phyloP scores from a whole-genome alignment of 768 basidiomycete species.

The Trametes gibbosa region DNA sequence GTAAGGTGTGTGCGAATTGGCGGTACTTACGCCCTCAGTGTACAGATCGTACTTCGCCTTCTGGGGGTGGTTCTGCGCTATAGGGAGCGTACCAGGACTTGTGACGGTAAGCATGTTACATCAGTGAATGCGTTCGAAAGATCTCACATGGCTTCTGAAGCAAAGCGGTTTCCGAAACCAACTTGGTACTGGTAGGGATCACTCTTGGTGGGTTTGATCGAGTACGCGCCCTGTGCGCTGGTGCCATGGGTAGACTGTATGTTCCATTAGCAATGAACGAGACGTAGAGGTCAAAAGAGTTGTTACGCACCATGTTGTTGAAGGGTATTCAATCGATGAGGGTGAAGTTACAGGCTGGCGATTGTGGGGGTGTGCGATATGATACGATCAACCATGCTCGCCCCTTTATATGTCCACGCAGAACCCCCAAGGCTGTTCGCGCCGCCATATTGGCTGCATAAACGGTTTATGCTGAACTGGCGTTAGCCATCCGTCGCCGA shows the following conservation, averaged over 20 bases:
- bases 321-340: too few species aligned
- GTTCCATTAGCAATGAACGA: neutral
- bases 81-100: slow-evolving; percentile 56
- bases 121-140: neutral
- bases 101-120: neutral
- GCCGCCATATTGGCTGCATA: neutral
- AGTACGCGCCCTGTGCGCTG: slow-evolving; percentile 39
- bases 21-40: slow-evolving; percentile 47
- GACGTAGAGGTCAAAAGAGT: neutral
- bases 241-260: slow-evolving; percentile 26
- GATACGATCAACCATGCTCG: neutral
- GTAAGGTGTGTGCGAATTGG: neutral
- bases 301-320: neutral
- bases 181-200: slow-evolving; percentile 60
- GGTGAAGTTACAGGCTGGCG: neutral
- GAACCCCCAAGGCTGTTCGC: neutral
- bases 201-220: slow-evolving; percentile 36
- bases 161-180: slow-evolving; percentile 58
- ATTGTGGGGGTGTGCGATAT: neutral
- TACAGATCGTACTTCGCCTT: slow-evolving; percentile 63
- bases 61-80: slow-evolving; percentile 61
- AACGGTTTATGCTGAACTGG: slow-evolving; percentile 2
- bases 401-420: neutral
- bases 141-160: slow-evolving; percentile 52
- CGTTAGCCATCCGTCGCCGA: neutral